phyloP scores from a whole-genome alignment of 116 monocot species.

The Phalaenopsis hybrid region DNA sequence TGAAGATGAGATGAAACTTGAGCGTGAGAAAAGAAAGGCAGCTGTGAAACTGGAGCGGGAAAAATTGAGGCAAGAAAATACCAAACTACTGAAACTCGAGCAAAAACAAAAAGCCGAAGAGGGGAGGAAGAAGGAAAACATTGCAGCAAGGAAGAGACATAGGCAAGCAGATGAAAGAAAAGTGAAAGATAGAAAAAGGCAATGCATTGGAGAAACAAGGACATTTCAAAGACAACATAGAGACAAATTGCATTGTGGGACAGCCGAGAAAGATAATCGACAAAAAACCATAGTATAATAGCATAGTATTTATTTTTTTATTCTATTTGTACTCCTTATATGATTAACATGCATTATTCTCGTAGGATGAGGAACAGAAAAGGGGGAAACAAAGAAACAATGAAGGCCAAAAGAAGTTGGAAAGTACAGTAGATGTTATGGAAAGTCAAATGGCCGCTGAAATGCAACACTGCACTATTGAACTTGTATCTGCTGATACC shows the following conservation, averaged over 20 bases:
- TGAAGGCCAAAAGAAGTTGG: conserved; percentile 13
- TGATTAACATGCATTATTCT: background rate
- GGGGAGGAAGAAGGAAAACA: conserved; percentile 37
- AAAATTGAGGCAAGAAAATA: conserved; percentile 54
- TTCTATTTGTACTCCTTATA: background rate
- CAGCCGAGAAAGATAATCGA: conserved; percentile 20
- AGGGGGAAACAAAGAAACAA: conserved; percentile 3
- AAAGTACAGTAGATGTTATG: conserved; percentile 3
- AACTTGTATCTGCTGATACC: background rate
- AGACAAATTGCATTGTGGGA: conserved; percentile 15
- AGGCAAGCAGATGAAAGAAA: conserved; percentile 42
- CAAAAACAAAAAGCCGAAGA: conserved; percentile 62
- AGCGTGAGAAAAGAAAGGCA: conserved; percentile 70
- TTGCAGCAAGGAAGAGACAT: conserved; percentile 50
- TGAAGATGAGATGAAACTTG: conserved; percentile 64
- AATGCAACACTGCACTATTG: background rate
- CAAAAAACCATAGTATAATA: conserved; percentile 22
- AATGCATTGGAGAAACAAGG: conserved; percentile 33
- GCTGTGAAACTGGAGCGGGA: conserved; percentile 50
- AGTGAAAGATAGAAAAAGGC: conserved; percentile 43
- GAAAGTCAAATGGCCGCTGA: conserved; percentile 7
- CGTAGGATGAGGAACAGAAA: conserved; percentile 14
- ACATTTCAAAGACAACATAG: conserved; percentile 26
- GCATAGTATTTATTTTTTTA: background rate
- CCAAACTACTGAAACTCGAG: conserved; percentile 39